phyloP scores from a whole-genome alignment of 306 rosid genomes.

The Trichosanthes truncata region DNA sequence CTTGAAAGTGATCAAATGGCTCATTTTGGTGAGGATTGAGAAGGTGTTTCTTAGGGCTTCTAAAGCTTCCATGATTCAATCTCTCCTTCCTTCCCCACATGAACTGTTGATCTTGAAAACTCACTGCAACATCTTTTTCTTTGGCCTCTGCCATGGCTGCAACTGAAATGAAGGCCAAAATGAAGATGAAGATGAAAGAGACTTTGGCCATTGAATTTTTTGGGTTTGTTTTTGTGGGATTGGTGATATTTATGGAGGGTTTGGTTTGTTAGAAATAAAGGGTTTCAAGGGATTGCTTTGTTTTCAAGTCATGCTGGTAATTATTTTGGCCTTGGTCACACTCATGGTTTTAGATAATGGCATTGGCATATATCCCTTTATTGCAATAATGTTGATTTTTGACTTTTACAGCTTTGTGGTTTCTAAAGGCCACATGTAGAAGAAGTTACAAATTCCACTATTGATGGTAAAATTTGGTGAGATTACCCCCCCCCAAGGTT shows the following conservation, averaged over 20 bases:
- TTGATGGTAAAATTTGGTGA: too few species aligned
- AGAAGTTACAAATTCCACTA: too few species aligned
- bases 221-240: neutral
- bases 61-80: slow-evolving; percentile 7
- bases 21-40: neutral
- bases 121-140: neutral
- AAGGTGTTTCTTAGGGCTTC: slow-evolving; percentile 5
- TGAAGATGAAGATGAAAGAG: neutral
- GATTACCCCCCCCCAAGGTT: too few species aligned
- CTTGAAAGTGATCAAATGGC: neutral
- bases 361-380: neutral
- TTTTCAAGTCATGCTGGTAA: slow-evolving; percentile 6
- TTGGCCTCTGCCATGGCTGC: neutral
- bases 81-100: slow-evolving; percentile 3
- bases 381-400: neutral
- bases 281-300: slow-evolving; percentile 1
- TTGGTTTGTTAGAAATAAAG: neutral
- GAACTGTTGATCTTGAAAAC: neutral
- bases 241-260: neutral
- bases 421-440: too few species aligned
- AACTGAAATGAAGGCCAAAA: neutral
- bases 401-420: neutral
- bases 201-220: neutral
- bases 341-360: neutral
- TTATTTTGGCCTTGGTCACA: neutral